Conservation (phyloP, 2,329 filamentous ascomycete species). For the Paecilomyces sp. region DNA sequence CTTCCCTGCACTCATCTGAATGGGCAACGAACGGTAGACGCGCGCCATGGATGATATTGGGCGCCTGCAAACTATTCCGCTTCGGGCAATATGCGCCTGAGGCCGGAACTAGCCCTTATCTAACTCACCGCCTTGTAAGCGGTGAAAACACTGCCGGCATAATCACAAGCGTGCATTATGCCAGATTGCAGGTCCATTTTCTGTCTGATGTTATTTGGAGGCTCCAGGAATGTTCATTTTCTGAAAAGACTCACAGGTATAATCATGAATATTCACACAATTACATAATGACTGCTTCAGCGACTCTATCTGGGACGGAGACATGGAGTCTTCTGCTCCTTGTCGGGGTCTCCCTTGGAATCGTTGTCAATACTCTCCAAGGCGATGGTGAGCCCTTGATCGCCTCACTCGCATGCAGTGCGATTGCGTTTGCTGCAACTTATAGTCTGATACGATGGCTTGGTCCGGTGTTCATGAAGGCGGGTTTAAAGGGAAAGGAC, state of each 20-base stretch:
- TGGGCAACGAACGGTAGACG: neutral
- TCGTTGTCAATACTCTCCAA: conserved; percentile 72
- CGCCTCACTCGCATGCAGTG: conserved; percentile 79
- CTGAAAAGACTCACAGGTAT: neutral
- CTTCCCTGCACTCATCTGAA: conserved; percentile 11
- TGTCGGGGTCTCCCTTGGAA: conserved; percentile 59
- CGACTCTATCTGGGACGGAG: conserved; percentile 46
- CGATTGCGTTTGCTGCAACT: conserved; percentile 71
- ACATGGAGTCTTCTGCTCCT: conserved; percentile 55
- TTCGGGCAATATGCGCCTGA: neutral
- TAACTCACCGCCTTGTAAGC: conserved; percentile 14
- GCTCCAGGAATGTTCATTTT: neutral
- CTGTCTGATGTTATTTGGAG: neutral
- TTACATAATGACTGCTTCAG: conserved; percentile 23
- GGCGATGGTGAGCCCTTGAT: conserved; percentile 83
- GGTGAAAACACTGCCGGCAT: conserved; percentile 15
- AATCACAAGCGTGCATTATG: conserved; percentile 11
- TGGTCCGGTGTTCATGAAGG: conserved; percentile 78
- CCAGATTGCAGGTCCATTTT: conserved; percentile 22
- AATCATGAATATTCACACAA: conserved; percentile 5
- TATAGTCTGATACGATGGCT: conserved; percentile 92
- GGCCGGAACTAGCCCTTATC: neutral
- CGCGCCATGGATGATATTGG: neutral
- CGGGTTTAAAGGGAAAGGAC: conserved; percentile 83
- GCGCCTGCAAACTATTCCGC: neutral